A percentile compares a stretch with the other conserved stretches of the same genome.
These are phyloP conservation scores for Rhodotorula sp. DNA, from an alignment of 1,284 basidiomycete species.

Conservation along the genomic window DNA sequence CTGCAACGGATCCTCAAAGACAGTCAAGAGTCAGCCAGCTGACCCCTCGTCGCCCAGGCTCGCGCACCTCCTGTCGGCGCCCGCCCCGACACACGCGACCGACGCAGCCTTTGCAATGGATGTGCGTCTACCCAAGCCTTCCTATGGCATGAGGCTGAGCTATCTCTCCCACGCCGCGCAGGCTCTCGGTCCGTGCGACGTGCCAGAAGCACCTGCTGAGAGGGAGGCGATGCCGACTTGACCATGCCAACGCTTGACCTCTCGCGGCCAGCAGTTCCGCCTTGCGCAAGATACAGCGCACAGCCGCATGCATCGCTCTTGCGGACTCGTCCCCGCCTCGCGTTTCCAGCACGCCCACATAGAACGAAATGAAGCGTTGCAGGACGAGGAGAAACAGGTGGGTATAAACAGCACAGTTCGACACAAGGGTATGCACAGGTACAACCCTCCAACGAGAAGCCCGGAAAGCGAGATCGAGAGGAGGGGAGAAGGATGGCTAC, in stretches of 20 bases:
- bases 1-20: too few relatives aligned
- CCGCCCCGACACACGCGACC: not conserved
- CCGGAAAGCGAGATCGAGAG: not conserved
- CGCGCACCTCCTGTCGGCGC: conserved; percentile 13
- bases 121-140: conserved; percentile 3
- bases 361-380: not conserved
- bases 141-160: too few relatives aligned
- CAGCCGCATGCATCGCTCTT: too few relatives aligned
- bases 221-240: not conserved
- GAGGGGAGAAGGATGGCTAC: too few relatives aligned
- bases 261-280: too few relatives aligned
- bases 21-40: not conserved
- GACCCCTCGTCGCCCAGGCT: not conserved
- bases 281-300: too few relatives aligned
- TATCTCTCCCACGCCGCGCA: not conserved
- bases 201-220: not conserved
- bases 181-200: conserved; percentile 20
- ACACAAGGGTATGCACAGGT: not conserved
- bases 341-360: too few relatives aligned
- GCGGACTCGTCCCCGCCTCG: too few relatives aligned
- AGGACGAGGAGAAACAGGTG: not conserved
- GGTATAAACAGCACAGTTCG: not conserved
- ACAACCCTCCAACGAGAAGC: not conserved
- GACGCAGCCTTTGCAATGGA: conserved; percentile 26
- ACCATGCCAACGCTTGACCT: too few relatives aligned